Evolutionary conservation across 306 rosid genomes (phyloP), one percentile per base, ranked within the genome.

Genomic region (Medicago ruthenica): DNA sequence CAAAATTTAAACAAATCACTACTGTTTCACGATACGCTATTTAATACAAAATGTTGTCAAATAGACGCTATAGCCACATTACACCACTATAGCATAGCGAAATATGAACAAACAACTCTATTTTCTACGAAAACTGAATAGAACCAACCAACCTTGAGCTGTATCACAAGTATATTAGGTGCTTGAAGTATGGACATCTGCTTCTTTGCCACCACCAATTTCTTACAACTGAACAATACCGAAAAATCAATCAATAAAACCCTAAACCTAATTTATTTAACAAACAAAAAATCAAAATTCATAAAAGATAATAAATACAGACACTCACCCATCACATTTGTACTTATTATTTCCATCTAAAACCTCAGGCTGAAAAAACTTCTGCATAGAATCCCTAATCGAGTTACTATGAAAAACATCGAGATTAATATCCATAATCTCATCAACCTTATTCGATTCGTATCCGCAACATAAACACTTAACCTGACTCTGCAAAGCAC

Each of bases 401-500:
- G 99, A 96, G 84, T 82, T 89, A 81, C 96, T 88, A 90, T 87
- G 97, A 85, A 90, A 81, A 87, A 96, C 89, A 88, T 96, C 99
- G 79, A 96, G 96, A 88, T 98, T 96, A 77, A 96, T 88, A 82
- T 96, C 99, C 99, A 92, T 96, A 65, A 96, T 92, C 88, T 96
- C 99, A 73, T 96, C 99, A 80, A 92, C 90, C 89, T 96, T 96
- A 88, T 96, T 96, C 15, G 98, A 96, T 83, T 92, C 99, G n/a
- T 75, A 80, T 73, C 98, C 98, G 83, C 99, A 96, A 47, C 88
- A 82, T 4, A 88, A 82, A 78, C 99, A 96, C 85, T 90, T 96
- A 87, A 96, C 98, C 96, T 96, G 99, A 78, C 98, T 96, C 97
- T 92, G 98, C 90, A 96, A 84, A 21, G 98, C 87, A 36, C 99